These are phyloP conservation scores for Pyronema omphalodes DNA, from an alignment of 495 filamentous ascomycete species.

Conservation along the genomic window DNA sequence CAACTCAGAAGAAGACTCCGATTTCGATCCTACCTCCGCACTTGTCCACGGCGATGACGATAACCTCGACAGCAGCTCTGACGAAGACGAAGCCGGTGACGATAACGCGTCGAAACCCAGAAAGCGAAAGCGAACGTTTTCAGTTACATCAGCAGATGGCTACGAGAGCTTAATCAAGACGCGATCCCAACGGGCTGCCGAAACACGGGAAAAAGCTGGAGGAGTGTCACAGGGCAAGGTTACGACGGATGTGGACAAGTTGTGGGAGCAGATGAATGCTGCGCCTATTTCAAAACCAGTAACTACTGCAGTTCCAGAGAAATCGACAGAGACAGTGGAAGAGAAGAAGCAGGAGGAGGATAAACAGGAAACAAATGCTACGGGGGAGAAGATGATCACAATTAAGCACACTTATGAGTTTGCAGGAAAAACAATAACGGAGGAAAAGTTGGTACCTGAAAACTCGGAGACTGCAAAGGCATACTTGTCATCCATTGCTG, in stretches of 20 bases:
- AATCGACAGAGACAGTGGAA: background rate
- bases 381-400: conserved; percentile 33
- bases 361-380: conserved; percentile 2
- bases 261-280: conserved; percentile 69
- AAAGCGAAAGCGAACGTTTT: conserved; percentile 25
- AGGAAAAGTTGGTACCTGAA: conserved; percentile 1
- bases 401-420: conserved; percentile 84
- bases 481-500: conserved; percentile 1
- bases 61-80: conserved; percentile 27
- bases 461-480: background rate
- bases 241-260: conserved; percentile 71
- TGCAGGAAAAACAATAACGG: conserved; percentile 42
- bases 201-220: conserved; percentile 22
- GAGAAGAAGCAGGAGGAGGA: background rate
- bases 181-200: conserved; percentile 27
- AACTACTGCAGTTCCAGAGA: background rate
- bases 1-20: conserved; percentile 53
- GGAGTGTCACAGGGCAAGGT: conserved; percentile 37
- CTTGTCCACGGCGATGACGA: conserved; percentile 27
- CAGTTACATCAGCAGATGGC: conserved; percentile 10
- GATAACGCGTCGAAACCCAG: conserved; percentile 8
- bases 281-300: background rate
- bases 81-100: conserved; percentile 5
- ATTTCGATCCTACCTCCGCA: conserved; percentile 47
- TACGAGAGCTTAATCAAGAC: conserved; percentile 73